Base-by-base conservation (phyloP, 768 basidiomycete species). In the Calocera cornea region DNA sequence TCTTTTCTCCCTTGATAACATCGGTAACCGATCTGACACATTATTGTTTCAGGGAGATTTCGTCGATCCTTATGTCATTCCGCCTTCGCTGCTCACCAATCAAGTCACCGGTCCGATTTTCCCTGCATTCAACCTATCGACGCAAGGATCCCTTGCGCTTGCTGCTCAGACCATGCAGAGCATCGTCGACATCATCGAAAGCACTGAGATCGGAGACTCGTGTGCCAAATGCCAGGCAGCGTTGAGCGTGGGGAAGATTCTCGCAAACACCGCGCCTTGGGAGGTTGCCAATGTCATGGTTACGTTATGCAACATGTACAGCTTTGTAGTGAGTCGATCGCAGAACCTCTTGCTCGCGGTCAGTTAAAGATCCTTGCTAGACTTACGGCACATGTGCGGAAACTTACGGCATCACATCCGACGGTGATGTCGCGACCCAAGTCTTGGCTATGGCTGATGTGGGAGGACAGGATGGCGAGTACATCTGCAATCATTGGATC, bases 251-350 rank as follows among this genome's bases (percentile, higher is more conserved):
- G 67, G 50, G 14, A 69, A 69, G 29, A 38, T 47, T 14, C 44
- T 69, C 2, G 67, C 69, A n/a, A 34, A 67, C 14, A 68, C 66
- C 1, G 69, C 67, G 19, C 67, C 69, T 68, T 69, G 69, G 69
- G 69, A 69, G 60, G 69, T 68, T 19, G 41, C 69, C 5, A 66
- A 66, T 22, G 60, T 69, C 7, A 44, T 69, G 47, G 49, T 69
- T 2, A 36, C 66, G 31, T 27, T 69, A 34, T 69, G 69, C 44
- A 68, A 68, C 31, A 54, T 64, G 17, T 63, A 64, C 64, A 64
- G 68, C 27, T 69, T 69, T 34, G 41, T n/a, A 12, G 69, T 69
- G n/a, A 24, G 68, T 66, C 12, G n/a, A n/a, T n/a, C n/a, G n/a
- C n/a, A n/a, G n/a, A n/a, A n/a, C n/a, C n/a, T n/a, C n/a, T n/a